Percentiles rank a stretch among this genome's conserved stretches.
Conservation (phyloP, 1,284 basidiomycete species). For the Fomes fomentarius region DNA sequence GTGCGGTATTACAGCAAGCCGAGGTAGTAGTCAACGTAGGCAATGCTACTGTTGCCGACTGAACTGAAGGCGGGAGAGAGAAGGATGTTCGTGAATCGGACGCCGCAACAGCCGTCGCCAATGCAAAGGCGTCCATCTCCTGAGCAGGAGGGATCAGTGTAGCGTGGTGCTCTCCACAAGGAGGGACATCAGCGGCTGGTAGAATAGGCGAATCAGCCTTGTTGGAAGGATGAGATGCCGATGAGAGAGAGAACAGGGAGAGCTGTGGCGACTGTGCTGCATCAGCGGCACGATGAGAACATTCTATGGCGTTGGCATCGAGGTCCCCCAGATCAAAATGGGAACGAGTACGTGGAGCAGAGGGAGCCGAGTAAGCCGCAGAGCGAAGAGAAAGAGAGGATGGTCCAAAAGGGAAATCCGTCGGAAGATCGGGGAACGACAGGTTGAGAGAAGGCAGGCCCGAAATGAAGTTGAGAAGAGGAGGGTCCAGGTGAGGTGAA, state of each 20-base stretch:
- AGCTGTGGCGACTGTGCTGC: slow-evolving; percentile 4
- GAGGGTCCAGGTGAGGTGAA: slow-evolving; percentile 23
- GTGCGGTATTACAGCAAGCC: neutral
- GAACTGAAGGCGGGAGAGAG: slow-evolving; percentile 31
- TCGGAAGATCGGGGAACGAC: slow-evolving; percentile 17
- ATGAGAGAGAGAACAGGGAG: slow-evolving; percentile 2
- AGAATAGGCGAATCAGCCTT: slow-evolving; percentile 32
- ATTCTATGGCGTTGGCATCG: too few relatives aligned
- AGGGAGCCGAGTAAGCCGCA: slow-evolving; percentile 11
- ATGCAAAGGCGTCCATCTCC: slow-evolving; percentile 35
- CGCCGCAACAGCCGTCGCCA: slow-evolving; percentile 25
- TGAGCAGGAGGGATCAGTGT: slow-evolving; percentile 23
- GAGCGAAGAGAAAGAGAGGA: neutral
- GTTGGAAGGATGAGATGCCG: slow-evolving; percentile 4
- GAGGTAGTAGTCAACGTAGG: neutral
- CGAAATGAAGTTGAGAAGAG: slow-evolving; percentile 23
- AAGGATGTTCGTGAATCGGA: slow-evolving; percentile 23
- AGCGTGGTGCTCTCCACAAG: too few relatives aligned
- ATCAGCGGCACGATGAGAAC: neutral
- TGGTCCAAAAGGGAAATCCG: slow-evolving; percentile 13
- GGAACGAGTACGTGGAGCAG: slow-evolving; percentile 13
- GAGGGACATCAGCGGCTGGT: slow-evolving; percentile 20
- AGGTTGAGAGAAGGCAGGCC: slow-evolving; percentile 25
- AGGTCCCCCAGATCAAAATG: neutral
- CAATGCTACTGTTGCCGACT: slow-evolving; percentile 14